These are phyloP conservation scores for Skeletonema menzelii DNA, from an alignment of 108 stramenopile genomes.

Conservation along the genomic window DNA sequence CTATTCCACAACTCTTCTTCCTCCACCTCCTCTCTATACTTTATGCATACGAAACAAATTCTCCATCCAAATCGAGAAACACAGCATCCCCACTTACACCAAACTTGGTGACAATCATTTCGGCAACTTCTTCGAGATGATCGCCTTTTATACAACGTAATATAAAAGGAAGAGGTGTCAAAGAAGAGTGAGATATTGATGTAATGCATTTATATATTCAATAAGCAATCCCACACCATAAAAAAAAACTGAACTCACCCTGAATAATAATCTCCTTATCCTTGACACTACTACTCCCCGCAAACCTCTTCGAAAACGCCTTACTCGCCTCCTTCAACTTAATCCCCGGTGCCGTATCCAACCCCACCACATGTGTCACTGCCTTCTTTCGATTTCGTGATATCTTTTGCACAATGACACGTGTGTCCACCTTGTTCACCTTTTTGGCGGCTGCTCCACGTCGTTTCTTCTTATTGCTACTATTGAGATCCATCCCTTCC, in stretches of 20 bases:
- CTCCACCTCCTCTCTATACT: too few species aligned
- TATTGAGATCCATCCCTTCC: conserved; percentile 41
- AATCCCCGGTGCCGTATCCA: conserved; percentile 89
- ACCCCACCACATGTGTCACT: conserved; percentile 87
- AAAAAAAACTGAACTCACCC: background rate
- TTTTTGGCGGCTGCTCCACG: conserved; percentile 80
- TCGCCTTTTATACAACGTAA: conserved; percentile 56
- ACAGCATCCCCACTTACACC: conserved; percentile 66
- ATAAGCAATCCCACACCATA: background rate
- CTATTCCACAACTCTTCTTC: too few species aligned
- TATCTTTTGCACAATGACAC: conserved; percentile 83
- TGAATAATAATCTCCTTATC: conserved; percentile 96
- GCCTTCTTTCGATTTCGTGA: conserved; percentile 83
- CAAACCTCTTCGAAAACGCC: conserved; percentile 90
- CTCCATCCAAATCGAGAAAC: conserved; percentile 83
- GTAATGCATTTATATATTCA: too few species aligned
- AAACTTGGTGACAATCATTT: conserved; percentile 88
- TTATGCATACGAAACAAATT: conserved; percentile 46
- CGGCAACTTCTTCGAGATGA: conserved; percentile 92
- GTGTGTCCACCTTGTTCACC: conserved; percentile 60
- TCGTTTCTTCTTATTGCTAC: conserved; percentile 68
- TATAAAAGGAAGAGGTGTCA: background rate
- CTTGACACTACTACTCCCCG: conserved; percentile 90
- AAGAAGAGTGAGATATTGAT: background rate
- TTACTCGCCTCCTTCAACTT: conserved; percentile 96